Evolutionary conservation across 2,329 filamentous ascomycete species (phyloP).

Genomic region (Verticillium nonalfalfae): DNA sequence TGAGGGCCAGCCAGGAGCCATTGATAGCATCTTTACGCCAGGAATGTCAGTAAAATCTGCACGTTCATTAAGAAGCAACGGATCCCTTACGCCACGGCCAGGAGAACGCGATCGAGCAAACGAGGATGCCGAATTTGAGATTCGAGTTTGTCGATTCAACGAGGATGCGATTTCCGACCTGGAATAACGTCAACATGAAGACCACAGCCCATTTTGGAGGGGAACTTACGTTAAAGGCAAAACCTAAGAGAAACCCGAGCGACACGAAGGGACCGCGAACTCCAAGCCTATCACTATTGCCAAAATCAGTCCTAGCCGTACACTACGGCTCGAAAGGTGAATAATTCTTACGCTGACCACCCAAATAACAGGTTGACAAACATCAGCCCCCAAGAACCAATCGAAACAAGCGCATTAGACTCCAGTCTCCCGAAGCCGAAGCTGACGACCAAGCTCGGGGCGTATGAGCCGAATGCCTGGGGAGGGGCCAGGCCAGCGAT

Average conservation of each 20-base stretch:
- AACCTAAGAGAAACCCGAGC: constrained; percentile 8
- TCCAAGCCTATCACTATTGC: constrained; percentile 9
- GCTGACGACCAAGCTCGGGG: constrained; percentile 22
- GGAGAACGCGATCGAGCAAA: constrained; percentile 15
- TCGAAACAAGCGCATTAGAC: constrained; percentile 25
- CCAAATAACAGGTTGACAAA: constrained; percentile 24
- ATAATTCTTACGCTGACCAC: constrained; percentile 10
- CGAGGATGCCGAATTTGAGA: constrained; percentile 19
- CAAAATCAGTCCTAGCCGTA: no score
- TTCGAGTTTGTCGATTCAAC: constrained; percentile 17
- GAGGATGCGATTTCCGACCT: constrained; percentile 21
- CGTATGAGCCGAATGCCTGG: constrained; percentile 19
- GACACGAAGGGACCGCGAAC: constrained; percentile 13
- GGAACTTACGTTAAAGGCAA: constrained; percentile 5
- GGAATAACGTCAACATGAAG: neutral
- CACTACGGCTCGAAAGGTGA: neutral
- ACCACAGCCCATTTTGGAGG: neutral
- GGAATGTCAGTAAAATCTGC: neutral
- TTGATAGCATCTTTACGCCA: constrained; percentile 15
- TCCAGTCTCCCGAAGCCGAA: constrained; percentile 27
- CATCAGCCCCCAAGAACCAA: constrained; percentile 27
- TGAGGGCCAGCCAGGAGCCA: constrained; percentile 22
- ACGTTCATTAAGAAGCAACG: neutral
- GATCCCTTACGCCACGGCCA: constrained; percentile 20
- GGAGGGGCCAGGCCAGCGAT: constrained; percentile 21